Evolutionary conservation across 257 asterid genomes (phyloP).

Genomic region (Solanum arcanum): DNA sequence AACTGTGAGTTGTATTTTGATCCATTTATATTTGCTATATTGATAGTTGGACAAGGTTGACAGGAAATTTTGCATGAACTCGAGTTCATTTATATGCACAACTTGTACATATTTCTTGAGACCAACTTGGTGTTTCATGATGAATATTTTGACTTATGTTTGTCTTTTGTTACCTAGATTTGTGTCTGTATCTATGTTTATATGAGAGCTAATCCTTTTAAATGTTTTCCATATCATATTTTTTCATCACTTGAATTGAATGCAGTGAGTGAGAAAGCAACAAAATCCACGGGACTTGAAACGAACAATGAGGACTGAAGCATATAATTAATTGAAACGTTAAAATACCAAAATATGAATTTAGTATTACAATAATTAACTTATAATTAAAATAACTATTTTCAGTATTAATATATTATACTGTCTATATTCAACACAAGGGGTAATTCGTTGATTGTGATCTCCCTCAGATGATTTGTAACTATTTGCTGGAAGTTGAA

Average conservation of each 20-base stretch:
- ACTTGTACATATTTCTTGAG: background rate
- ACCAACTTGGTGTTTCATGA: background rate
- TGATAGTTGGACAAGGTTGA: background rate
- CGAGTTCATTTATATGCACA: background rate
- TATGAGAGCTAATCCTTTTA: background rate
- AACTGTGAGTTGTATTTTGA: conserved; percentile 50
- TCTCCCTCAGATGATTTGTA: background rate
- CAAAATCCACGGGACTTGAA: background rate
- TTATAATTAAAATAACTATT: background rate
- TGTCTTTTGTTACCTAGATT: background rate
- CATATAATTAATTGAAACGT: background rate
- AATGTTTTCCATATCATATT: background rate
- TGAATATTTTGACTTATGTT: background rate
- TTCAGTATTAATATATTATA: background rate
- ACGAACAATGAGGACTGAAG: background rate
- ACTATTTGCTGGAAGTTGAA: background rate
- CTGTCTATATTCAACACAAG: background rate
- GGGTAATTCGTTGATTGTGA: background rate
- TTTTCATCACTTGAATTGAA: background rate
- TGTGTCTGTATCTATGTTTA: background rate
- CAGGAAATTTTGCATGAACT: background rate
- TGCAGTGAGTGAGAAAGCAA: background rate
- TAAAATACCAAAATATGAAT: background rate
- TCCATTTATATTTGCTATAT: background rate
- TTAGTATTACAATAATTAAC: background rate